Conservation (phyloP, 192 early-diverging fungal genomes). For the Linnemannia hyalina region DNA sequence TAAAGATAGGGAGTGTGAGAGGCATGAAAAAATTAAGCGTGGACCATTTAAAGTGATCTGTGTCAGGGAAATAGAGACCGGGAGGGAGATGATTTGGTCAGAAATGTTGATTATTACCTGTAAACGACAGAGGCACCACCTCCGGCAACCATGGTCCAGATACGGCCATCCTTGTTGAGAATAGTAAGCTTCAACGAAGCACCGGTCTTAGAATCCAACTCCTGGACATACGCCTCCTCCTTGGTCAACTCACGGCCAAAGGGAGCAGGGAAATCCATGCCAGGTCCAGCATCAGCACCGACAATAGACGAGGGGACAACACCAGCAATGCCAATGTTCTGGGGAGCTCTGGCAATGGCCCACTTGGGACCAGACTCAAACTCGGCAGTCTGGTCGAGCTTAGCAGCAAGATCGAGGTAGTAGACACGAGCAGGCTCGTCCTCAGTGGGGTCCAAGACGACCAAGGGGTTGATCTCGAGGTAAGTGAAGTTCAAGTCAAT, state of each 20-base stretch:
- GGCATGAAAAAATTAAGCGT: neutral
- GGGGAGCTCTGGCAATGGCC: conserved; percentile 82
- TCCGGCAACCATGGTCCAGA: conserved; percentile 99
- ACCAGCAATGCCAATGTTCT: conserved; percentile 57
- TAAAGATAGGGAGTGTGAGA: neutral
- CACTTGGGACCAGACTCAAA: conserved; percentile 96
- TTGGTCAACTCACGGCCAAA: conserved; percentile 95
- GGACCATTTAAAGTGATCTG: neutral
- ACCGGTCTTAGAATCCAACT: conserved; percentile 96
- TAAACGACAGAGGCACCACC: conserved; percentile 98
- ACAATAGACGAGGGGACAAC: conserved; percentile 20
- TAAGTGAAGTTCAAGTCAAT: conserved; percentile 97
- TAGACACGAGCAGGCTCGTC: conserved; percentile 76
- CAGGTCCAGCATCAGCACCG: conserved; percentile 77
- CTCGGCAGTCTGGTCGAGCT: conserved; percentile 98
- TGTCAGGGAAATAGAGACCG: neutral
- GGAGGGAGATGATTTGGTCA: neutral
- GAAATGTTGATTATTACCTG: conserved; percentile 24
- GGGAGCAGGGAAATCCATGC: conserved; percentile 97
- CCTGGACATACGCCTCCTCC: conserved; percentile 97
- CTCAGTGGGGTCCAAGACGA: conserved; percentile 79
- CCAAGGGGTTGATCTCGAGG: conserved; percentile 98
- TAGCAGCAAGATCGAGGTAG: conserved; percentile 96
- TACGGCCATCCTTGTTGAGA: conserved; percentile 91
- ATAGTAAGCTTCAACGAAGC: conserved; percentile 97